phyloP scores from a whole-genome alignment of 2,329 filamentous ascomycete genomes.

The Didymella glomerata region DNA sequence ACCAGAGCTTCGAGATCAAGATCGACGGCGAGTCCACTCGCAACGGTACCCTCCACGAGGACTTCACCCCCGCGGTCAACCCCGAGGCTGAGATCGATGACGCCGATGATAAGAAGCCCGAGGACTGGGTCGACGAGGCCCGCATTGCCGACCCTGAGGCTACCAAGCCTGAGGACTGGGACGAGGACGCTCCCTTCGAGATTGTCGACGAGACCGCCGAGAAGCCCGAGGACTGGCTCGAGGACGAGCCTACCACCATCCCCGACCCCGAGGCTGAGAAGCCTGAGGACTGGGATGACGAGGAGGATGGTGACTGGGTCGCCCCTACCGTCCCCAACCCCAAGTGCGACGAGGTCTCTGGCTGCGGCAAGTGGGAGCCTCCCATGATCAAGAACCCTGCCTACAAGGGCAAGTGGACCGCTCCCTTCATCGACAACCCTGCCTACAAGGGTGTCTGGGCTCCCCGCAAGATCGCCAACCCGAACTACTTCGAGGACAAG shows the following conservation, averaged over 20 bases:
- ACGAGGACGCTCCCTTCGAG: slow-evolving; percentile 97
- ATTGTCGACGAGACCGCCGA: slow-evolving; percentile 92
- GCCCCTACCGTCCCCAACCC: slow-evolving; percentile 91
- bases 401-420: slow-evolving; percentile 99
- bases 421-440: slow-evolving; percentile 94
- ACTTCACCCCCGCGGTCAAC: slow-evolving; percentile 94
- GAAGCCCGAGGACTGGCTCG: slow-evolving; percentile 95
- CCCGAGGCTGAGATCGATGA: slow-evolving; percentile 95
- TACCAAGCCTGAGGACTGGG: slow-evolving; percentile 97
- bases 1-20: slow-evolving; percentile 93
- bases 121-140: slow-evolving; percentile 93
- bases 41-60: slow-evolving; percentile 89
- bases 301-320: slow-evolving; percentile 98
- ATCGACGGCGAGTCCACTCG: slow-evolving; percentile 90
- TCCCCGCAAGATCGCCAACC: slow-evolving; percentile 96
- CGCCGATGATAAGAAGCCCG: slow-evolving; percentile 89
- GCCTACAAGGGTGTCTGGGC: slow-evolving; percentile 96
- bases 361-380: slow-evolving; percentile 91
- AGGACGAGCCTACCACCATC: slow-evolving; percentile 81
- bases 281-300: slow-evolving; percentile 99
- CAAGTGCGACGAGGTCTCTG: slow-evolving; percentile 92
- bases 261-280: slow-evolving; percentile 95
- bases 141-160: slow-evolving; percentile 92
- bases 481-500: slow-evolving; percentile 96
- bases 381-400: slow-evolving; percentile 93